Evolutionary conservation across 1,284 basidiomycete species (phyloP), one percentile per base, ranked within the genome.

Genomic region (Papiliotrema nemorosa): DNA sequence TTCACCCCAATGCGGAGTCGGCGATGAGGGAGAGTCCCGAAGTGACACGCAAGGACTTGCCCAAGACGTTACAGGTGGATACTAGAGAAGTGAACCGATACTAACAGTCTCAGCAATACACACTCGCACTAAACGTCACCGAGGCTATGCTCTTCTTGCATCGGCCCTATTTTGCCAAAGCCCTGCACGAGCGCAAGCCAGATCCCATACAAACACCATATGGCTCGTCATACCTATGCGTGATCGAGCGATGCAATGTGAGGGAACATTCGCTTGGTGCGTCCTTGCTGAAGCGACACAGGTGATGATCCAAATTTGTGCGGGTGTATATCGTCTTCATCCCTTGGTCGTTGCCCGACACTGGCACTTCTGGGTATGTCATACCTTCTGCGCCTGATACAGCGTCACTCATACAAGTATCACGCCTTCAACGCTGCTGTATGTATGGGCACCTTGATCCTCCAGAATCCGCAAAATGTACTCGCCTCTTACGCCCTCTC

Each of bases 361-460:
- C 44, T 69, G 67, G 67, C 64, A 55, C 47, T 62, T 59, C 48
- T 67, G 64, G 62, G 63, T 66, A 21, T 35, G 60, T 54, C 38
- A 5, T 21, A 20, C 3, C 3, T 35, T 9, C 4, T 42, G 24
- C 16, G 18, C 31, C 18, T 26, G 26, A 24, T 37, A 27, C 27
- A 24, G 45, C 20, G 22, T 47, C 14, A 57, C 39, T n/a, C n/a
- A n/a, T 9, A 16, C 2, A 52, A 61, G 66, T 65, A 67, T 44
- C 66, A 70, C 44, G 53, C 58, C 6, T 68, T 66, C 54, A 66
- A 62, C 3, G 58, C 64, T 1, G 67, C 64, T 5, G 60, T 67
- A 22, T 53, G 52, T 38, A 25, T 53, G 27, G 52, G 47, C 1
- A 49, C 42, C 7, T 20, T 49, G 33, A 40, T 49, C 27, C 18